phyloP scores from a whole-genome alignment of 805 yeast genomes.

The Zygoascus ofunaensis region DNA sequence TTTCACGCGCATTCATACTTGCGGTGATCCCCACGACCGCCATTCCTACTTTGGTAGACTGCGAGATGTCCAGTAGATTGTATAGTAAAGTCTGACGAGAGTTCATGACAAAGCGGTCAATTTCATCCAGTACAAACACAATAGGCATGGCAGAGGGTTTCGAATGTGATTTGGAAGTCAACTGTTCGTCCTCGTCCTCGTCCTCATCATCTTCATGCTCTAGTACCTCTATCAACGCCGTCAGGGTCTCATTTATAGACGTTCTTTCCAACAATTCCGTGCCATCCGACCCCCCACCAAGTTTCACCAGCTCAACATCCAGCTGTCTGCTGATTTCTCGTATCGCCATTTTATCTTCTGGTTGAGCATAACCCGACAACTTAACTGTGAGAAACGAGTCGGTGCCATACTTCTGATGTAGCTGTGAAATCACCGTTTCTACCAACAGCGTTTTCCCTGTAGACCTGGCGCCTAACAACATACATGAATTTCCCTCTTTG shows the following conservation, averaged over 20 bases:
- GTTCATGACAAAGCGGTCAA: conserved; percentile 66
- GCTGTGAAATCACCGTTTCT: conserved; percentile 42
- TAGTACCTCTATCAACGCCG: conserved; percentile 21
- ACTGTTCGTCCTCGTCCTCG: conserved; percentile 1
- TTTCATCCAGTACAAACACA: conserved; percentile 73
- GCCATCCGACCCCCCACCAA: conserved; percentile 13
- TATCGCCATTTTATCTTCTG: conserved; percentile 70
- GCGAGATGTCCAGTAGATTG: conserved; percentile 81
- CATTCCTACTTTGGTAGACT: conserved; percentile 58
- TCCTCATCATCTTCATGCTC: conserved; percentile 17
- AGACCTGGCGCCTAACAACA: conserved; percentile 72
- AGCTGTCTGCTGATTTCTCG: conserved; percentile 80
- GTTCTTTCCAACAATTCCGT: conserved; percentile 22
- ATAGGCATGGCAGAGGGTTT: conserved; percentile 40
- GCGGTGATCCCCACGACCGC: conserved; percentile 75
- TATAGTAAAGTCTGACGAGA: conserved; percentile 77
- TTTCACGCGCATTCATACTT: conserved; percentile 65
- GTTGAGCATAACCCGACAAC: conserved; percentile 62
- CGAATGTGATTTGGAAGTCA: neutral
- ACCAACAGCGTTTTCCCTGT: conserved; percentile 66
- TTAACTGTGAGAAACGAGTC: conserved; percentile 48
- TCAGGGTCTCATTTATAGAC: conserved; percentile 23
- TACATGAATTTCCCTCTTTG: conserved; percentile 71
- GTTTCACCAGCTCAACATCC: conserved; percentile 34
- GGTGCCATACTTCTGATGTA: conserved; percentile 32